Conservation (phyloP, 2,329 filamentous ascomycete genomes). For the Cytospora schulzeri region DNA sequence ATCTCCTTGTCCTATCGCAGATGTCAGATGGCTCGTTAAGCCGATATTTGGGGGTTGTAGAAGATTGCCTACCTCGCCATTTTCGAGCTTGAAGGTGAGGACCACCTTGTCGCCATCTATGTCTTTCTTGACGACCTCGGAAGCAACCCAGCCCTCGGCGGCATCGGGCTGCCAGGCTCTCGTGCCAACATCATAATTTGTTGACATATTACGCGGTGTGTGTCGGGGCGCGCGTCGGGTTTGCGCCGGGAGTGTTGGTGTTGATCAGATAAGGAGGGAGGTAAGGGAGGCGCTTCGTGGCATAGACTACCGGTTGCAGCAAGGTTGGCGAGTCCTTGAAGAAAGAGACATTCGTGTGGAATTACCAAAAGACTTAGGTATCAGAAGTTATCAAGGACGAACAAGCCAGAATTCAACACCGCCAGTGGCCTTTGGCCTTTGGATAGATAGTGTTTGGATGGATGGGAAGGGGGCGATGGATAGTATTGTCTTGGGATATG, state of each 20-base stretch:
- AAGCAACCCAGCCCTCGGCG: constrained; percentile 96
- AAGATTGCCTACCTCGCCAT: constrained; percentile 74
- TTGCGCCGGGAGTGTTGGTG: constrained; percentile 11
- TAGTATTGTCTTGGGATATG: constrained; percentile 1
- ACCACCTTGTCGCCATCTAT: constrained; percentile 83
- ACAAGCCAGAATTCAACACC: constrained; percentile 23
- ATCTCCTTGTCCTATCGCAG: constrained; percentile 70
- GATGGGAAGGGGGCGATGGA: constrained; percentile 2
- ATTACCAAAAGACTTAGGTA: constrained; percentile 15
- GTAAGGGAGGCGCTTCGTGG: constrained; percentile 21
- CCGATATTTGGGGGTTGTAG: background rate
- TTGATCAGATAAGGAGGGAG: constrained; percentile 16
- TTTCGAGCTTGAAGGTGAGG: constrained; percentile 85
- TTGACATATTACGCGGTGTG: constrained; percentile 65
- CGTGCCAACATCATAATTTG: constrained; percentile 94
- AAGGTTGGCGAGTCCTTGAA: constrained; percentile 27
- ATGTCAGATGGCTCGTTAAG: constrained; percentile 17
- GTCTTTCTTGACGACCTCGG: constrained; percentile 85
- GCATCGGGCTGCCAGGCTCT: constrained; percentile 97
- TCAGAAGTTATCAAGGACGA: constrained; percentile 8
- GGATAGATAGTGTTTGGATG: background rate
- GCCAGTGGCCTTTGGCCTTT: constrained; percentile 20
- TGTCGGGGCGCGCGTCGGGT: constrained; percentile 15
- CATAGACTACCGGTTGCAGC: constrained; percentile 28
- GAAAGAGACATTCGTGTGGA: constrained; percentile 28